Conservation (phyloP, 2,329 filamentous ascomycete genomes). For the Cladosporium velox region DNA sequence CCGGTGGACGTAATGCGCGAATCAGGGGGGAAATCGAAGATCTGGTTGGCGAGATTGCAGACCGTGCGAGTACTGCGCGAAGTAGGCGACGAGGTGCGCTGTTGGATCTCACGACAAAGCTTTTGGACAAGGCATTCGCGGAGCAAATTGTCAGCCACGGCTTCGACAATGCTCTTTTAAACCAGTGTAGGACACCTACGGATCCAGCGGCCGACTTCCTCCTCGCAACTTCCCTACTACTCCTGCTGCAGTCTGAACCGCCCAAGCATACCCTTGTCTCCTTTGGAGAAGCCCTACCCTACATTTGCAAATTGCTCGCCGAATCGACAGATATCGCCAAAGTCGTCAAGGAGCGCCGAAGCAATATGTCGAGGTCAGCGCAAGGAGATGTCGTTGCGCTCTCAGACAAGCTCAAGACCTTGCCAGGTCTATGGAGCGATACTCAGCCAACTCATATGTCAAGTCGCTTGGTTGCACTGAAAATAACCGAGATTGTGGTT, state of each 20-base stretch:
- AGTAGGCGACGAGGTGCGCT: constrained; percentile 56
- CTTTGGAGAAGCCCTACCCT: constrained; percentile 39
- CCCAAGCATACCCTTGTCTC: constrained; percentile 62
- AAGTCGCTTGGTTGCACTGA: constrained; percentile 64
- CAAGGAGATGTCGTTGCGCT: constrained; percentile 59
- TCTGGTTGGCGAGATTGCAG: constrained; percentile 61
- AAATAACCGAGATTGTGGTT: constrained; percentile 62
- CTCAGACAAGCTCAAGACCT: constrained; percentile 42
- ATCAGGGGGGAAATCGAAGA: constrained; percentile 58
- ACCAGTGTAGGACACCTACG: constrained; percentile 53
- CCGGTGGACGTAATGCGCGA: constrained; percentile 58
- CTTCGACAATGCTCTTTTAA: constrained; percentile 68
- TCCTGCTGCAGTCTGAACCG: constrained; percentile 62
- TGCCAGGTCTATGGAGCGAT: constrained; percentile 63
- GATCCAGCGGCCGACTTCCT: constrained; percentile 59
- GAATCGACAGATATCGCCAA: constrained; percentile 57
- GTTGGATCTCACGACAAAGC: constrained; percentile 57
- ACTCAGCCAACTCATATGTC: constrained; percentile 56
- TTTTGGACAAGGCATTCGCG: constrained; percentile 62
- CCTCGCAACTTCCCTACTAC: constrained; percentile 63
- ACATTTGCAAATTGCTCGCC: constrained; percentile 59
- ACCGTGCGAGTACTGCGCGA: constrained; percentile 43
- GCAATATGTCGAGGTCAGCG: constrained; percentile 68
- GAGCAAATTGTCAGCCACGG: constrained; percentile 73
- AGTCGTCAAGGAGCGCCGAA: constrained; percentile 65